phyloP scores from a whole-genome alignment of 2,329 filamentous ascomycete genomes.

The Trichoderma sp. region DNA sequence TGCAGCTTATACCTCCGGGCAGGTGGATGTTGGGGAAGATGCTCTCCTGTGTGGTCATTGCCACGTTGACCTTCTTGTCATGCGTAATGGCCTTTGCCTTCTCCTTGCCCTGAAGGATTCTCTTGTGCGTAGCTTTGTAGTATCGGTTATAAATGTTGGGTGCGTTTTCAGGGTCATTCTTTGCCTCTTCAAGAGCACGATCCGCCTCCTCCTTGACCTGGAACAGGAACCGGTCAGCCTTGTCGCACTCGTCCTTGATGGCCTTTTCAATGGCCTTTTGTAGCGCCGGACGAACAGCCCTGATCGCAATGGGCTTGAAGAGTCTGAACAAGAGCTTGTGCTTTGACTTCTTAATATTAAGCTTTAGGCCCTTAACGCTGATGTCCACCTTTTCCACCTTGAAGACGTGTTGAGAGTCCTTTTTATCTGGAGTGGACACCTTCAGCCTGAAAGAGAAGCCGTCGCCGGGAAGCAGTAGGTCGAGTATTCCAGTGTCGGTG shows the following conservation, averaged over 20 bases:
- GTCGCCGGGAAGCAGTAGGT: slow-evolving; percentile 80
- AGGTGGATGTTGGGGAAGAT: slow-evolving; percentile 84
- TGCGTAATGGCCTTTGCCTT: slow-evolving; percentile 61
- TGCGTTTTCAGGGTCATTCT: slow-evolving; percentile 63
- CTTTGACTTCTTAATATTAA: slow-evolving; percentile 92
- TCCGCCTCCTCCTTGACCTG: slow-evolving; percentile 81
- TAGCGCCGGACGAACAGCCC: slow-evolving; percentile 76
- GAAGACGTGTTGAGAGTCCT: slow-evolving; percentile 80
- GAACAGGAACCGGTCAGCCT: slow-evolving; percentile 70
- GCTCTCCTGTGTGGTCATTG: slow-evolving; percentile 70
- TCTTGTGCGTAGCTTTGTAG: slow-evolving; percentile 68
- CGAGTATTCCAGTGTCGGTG: slow-evolving; percentile 82
- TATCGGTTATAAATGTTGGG: slow-evolving; percentile 88
- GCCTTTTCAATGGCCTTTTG: slow-evolving; percentile 87
- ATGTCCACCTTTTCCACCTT: slow-evolving; percentile 89
- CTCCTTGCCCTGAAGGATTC: slow-evolving; percentile 71
- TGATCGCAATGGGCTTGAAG: slow-evolving; percentile 84
- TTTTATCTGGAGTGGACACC: slow-evolving; percentile 73
- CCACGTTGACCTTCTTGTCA: slow-evolving; percentile 63
- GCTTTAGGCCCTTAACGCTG: slow-evolving; percentile 73
- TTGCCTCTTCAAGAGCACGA: slow-evolving; percentile 58
- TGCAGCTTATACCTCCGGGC: slow-evolving; percentile 78
- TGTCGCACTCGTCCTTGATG: slow-evolving; percentile 76
- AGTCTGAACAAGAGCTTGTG: slow-evolving; percentile 87
- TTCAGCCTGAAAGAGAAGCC: slow-evolving; percentile 92